These are phyloP conservation scores for Dendryphion nanum DNA, from an alignment of 2,329 filamentous ascomycete species.

Conservation along the genomic window DNA sequence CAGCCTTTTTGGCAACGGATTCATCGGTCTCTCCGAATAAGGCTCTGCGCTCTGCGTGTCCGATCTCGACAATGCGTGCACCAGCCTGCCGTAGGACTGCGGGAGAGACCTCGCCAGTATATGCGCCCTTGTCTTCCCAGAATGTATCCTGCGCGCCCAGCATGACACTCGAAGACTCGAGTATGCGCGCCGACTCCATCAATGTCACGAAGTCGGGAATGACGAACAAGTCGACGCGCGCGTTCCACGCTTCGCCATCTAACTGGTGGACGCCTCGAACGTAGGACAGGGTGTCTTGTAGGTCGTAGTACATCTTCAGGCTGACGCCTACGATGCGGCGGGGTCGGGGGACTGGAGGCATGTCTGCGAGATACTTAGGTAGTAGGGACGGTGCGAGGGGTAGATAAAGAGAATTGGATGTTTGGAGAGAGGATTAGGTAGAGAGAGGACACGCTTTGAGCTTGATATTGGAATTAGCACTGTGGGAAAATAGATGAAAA, in stretches of 20 bases:
- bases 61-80: conserved; percentile 71
- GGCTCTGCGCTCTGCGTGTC: conserved; percentile 74
- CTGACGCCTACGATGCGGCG: conserved; percentile 70
- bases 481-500: neutral
- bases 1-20: conserved; percentile 66
- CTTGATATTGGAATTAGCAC: neutral
- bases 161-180: conserved; percentile 54
- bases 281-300: conserved; percentile 57
- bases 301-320: conserved; percentile 78
- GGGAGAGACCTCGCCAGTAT: conserved; percentile 76
- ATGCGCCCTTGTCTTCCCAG: conserved; percentile 68
- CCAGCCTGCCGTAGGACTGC: conserved; percentile 65
- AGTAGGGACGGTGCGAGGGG: too few species aligned
- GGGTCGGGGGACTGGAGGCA: conserved; percentile 38
- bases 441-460: too few species aligned
- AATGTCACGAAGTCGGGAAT: conserved; percentile 76
- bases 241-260: conserved; percentile 53
- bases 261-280: conserved; percentile 43
- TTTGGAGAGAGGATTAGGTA: too few species aligned
- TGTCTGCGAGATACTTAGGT: too few species aligned
- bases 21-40: conserved; percentile 75
- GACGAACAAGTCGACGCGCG: conserved; percentile 68
- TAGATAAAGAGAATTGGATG: too few species aligned
- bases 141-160: conserved; percentile 76
- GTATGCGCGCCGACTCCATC: conserved; percentile 49